Evolutionary conservation across 495 filamentous ascomycete genomes (phyloP), one percentile per base, ranked within the genome.

Genomic region (Penicillium ochrochloron): DNA sequence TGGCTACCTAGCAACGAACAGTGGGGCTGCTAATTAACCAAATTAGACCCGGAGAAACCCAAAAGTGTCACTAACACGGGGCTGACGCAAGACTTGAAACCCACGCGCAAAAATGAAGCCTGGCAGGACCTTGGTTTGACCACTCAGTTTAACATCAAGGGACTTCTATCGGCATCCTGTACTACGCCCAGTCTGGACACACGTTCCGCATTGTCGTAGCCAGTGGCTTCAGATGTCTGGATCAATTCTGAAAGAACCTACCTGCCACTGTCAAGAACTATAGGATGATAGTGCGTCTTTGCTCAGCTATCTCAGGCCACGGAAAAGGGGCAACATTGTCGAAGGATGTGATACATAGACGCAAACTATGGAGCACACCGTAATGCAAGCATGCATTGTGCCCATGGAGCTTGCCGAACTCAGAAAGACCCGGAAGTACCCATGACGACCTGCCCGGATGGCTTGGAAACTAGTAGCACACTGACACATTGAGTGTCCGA

Each of bases 401-500:
- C 56, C 21, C 33, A 46, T 34, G 52, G 21, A 50, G 44, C 46
- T 59, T 50, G 60, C 41, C 48, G 59, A 54, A 25, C 42, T 44
- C 37, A 37, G 44, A 21, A 62, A 25, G 33, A n/a, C 42, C 39
- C 42, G 33, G 59, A 23, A 25, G 59, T 51, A 59, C 23, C 64
- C 59, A 52, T 61, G 59, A 46, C 63, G 58, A 57, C 63, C 31
- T 58, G 62, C 41, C 65, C 37, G 61, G 59, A 63, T 73, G 63
- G 54, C 65, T 68, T 70, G 68, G 56, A 68, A 70, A 73, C 63
- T 52, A 52, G 48, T 31, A 61, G 48, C 15, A 57, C 35, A 50
- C 29, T 59, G 60, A 60, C 59, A 44, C 41, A 61, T 37, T 37
- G 61, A 34, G 14, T 27, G 25, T 57, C 66, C 50, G 58, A 71